Evolutionary conservation across 2,329 filamentous ascomycete genomes (phyloP), one percentile per base, ranked within the genome.

Genomic region (Bipolaris victoriae): DNA sequence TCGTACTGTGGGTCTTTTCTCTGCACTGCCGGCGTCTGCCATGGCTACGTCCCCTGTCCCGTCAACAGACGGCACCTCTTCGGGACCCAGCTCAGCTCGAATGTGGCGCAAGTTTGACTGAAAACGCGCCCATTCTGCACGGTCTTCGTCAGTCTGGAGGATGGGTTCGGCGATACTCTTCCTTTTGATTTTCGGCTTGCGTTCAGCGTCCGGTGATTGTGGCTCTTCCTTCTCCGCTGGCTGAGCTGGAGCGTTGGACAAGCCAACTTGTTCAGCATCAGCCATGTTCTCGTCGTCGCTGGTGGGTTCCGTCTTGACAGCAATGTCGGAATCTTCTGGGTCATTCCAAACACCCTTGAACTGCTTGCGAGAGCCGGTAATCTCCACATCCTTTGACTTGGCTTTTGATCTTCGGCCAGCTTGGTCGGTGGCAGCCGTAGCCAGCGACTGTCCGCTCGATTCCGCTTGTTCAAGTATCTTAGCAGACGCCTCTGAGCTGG

Each of bases 251-350:
- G 54, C 43, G 20, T 61, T 57, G 13, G 49, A 41, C 4, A 70
- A 64, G 40, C 71, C 67, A 18, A 68, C 50, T 47, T 68, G 65
- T 37, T 70, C 67, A 13, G 72, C 64, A 18, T 71, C 59, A 13
- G 76, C 76, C 47, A 67, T 65, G 31, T 66, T 62, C 37, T 73
- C 72, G 43, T 82, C 79, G 5, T 82, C 80, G 43, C 82, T 83
- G n/a, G 67, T 71, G 7, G 82, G 81, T 64, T 88, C 85, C 11
- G 79, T 63, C 71, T 87, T 87, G 64, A 86, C 79, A 11, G 68
- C 72, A 11, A 78, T 70, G 10, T 74, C 67, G 31, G 65, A 65
- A 22, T 78, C 72, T 43, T 78, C 77, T 4, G 74, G 71, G 29
- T 79, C 78, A 50, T 79, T 77, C 68, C 78, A 81, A 5, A 79